Evolutionary conservation across 306 rosid genomes (phyloP), one percentile per base, ranked within the genome.

Genomic region (Cucurbita ficifolia): DNA sequence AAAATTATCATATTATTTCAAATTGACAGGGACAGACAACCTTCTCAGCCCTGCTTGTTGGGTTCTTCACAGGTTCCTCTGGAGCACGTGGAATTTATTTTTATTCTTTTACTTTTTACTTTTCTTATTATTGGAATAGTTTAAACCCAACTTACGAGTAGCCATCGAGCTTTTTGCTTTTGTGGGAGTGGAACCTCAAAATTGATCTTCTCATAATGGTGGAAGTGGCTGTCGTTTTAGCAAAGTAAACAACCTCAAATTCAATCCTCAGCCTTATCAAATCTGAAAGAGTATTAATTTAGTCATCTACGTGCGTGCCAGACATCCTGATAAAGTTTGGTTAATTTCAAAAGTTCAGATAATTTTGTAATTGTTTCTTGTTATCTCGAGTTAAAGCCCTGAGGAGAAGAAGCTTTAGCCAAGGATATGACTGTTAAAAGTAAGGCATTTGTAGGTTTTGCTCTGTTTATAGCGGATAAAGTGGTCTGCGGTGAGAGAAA

Each of bases 381-480:
- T 18, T 67, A 45, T 67, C 53, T 67, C 55, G 19, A 42, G 54
- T 67, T 67, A 67, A 67, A 45, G 18, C 7, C 21, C 54, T 22
- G 73, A 19, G 73, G 18, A 7, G 54, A 67, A 12, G 39, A 67
- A 67, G 73, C 39, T 67, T 43, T 43, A 67, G 54, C 54, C 72
- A 63, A 63, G 72, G 72, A 67, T 42, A 43, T 67, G 72, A 43
- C 55, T 43, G 38, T 65, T 43, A 21, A 65, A 65, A 65, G 72
- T 12, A 43, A 22, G 54, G 53, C 35, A 21, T 11, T 18, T 42
- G 54, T 43, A 10, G 53, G 55, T 22, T 43, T 45, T 67, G 55
- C 19, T 45, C 55, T 67, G 73, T 67, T 67, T 45, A 22, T 67
- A 45, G 73, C 39, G 38, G 73, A 67, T 67, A 67, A 67, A 67